Base-by-base conservation (phyloP, 768 basidiomycete genomes). In the Cystofilobasidium bisporidii region DNA sequence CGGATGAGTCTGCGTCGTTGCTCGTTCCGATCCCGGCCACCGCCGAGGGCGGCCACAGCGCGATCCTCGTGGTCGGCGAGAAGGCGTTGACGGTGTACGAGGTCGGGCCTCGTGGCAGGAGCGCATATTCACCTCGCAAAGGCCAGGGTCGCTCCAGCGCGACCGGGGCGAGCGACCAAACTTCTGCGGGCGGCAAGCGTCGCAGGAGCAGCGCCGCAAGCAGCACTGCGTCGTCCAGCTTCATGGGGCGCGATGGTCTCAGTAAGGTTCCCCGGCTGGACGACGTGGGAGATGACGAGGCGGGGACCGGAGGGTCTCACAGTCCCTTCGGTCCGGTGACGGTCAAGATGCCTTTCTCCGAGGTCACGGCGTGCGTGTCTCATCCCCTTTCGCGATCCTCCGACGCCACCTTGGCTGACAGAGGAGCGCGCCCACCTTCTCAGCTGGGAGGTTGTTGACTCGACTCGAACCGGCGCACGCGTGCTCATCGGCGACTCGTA, bases 351-450 rank as follows among this genome's bases (percentile, higher is more conserved):
- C 88, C 87, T 11, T 89, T 87, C 84, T 82, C 81, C 67, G 83
- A 85, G 69, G 79, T 90, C 47, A 80, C 83, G 69, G 83, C 86
- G 88, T 90, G 74, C 71, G 85, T 78, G n/a, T 4, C 36, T 28
- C 15, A 5, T 28, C 36, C 1, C n/a, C n/a, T n/a, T n/a, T n/a
- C n/a, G n/a, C n/a, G n/a, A n/a, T n/a, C n/a, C n/a, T n/a, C n/a
- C n/a, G n/a, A n/a, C n/a, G n/a, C n/a, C n/a, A n/a, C n/a, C n/a
- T n/a, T n/a, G n/a, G n/a, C n/a, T n/a, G n/a, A n/a, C n/a, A n/a
- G n/a, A n/a, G n/a, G n/a, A n/a, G n/a, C n/a, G n/a, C n/a, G n/a
- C n/a, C n/a, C n/a, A n/a, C n/a, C 20, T 28, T 12, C 24, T 20
- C 36, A 67, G 66, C 17, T 67, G 61, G 48, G 61, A 61, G 17